phyloP scores from a whole-genome alignment of 345 rosid species.

The Lumnitzera littorea region DNA sequence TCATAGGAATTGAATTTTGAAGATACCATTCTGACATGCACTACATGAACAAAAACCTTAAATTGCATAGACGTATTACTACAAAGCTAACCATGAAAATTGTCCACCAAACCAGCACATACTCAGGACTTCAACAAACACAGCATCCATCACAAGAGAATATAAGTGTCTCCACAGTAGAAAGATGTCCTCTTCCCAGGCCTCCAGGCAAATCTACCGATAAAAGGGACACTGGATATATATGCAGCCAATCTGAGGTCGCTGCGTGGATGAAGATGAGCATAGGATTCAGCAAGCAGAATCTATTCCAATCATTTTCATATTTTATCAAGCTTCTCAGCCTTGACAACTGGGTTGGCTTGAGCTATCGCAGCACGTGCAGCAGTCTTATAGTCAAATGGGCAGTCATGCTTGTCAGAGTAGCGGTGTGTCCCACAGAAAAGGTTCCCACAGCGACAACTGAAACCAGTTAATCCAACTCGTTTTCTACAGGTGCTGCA shows the following conservation, averaged over 20 bases:
- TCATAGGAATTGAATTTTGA: slow-evolving; percentile 15
- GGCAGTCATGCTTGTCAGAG: slow-evolving; percentile 76
- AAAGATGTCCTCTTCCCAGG: slow-evolving; percentile 22
- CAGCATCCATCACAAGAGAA: slow-evolving; percentile 30
- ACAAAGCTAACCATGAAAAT: slow-evolving; percentile 22
- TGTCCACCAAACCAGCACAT: slow-evolving; percentile 37
- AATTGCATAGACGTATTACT: slow-evolving; percentile 20
- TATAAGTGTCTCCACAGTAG: slow-evolving; percentile 21
- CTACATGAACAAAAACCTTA: slow-evolving; percentile 15
- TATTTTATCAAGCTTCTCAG: slow-evolving; percentile 90
- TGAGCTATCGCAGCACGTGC: slow-evolving; percentile 79
- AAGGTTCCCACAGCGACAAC: slow-evolving; percentile 71
- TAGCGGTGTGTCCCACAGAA: slow-evolving; percentile 82
- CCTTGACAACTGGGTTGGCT: slow-evolving; percentile 84
- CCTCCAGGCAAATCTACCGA: slow-evolving; percentile 21
- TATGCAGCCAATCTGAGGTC: slow-evolving; percentile 22
- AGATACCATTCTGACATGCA: slow-evolving; percentile 22
- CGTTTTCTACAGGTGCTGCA: slow-evolving; percentile 75
- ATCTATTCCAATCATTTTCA: slow-evolving; percentile 16
- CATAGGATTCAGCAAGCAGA: slow-evolving; percentile 15
- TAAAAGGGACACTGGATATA: slow-evolving; percentile 30
- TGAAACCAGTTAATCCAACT: slow-evolving; percentile 79
- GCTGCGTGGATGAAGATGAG: slow-evolving; percentile 15
- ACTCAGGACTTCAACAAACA: slow-evolving; percentile 26
- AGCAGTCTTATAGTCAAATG: slow-evolving; percentile 68